A percentile compares a stretch with the other conserved stretches of the same genome.
These are phyloP conservation scores for Ascocoryne sarcoides DNA, from an alignment of 2,329 filamentous ascomycete species.

Conservation along the genomic window DNA sequence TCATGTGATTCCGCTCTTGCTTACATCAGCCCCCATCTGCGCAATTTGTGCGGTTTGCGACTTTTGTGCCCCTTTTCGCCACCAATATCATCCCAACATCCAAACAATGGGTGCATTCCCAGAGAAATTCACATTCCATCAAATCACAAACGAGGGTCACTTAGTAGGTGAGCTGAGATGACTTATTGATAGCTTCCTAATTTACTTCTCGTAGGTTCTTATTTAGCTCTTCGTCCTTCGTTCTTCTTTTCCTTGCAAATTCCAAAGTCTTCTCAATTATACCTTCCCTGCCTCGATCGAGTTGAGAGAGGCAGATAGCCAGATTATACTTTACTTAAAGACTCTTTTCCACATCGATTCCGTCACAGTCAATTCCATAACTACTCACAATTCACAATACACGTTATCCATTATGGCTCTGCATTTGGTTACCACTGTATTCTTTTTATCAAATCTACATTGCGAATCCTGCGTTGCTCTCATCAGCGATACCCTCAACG, in stretches of 20 bases:
- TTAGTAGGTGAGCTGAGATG: neutral
- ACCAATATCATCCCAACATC: slow-evolving; percentile 1
- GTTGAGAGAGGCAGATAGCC: neutral
- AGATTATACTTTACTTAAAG: too few species aligned
- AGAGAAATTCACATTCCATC: neutral
- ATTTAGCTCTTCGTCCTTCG: too few species aligned
- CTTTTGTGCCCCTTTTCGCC: slow-evolving; percentile 3
- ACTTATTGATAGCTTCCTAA: neutral
- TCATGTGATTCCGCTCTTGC: too few species aligned
- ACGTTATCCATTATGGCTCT: slow-evolving; percentile 8
- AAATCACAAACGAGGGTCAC: neutral
- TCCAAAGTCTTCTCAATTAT: neutral
- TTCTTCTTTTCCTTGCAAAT: neutral
- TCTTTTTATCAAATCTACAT: slow-evolving; percentile 67
- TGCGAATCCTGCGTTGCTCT: slow-evolving; percentile 64
- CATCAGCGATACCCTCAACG: slow-evolving; percentile 50
- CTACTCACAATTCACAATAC: neutral
- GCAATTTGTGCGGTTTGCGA: slow-evolving; percentile 10
- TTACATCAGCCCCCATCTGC: neutral
- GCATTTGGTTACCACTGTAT: slow-evolving; percentile 26
- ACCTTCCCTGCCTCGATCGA: neutral
- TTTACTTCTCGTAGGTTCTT: neutral
- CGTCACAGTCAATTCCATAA: neutral
- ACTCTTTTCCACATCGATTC: neutral
- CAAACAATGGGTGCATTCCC: too few species aligned